Base-by-base conservation (phyloP, 805 yeast genomes). In the Kodamaea sagamina region DNA sequence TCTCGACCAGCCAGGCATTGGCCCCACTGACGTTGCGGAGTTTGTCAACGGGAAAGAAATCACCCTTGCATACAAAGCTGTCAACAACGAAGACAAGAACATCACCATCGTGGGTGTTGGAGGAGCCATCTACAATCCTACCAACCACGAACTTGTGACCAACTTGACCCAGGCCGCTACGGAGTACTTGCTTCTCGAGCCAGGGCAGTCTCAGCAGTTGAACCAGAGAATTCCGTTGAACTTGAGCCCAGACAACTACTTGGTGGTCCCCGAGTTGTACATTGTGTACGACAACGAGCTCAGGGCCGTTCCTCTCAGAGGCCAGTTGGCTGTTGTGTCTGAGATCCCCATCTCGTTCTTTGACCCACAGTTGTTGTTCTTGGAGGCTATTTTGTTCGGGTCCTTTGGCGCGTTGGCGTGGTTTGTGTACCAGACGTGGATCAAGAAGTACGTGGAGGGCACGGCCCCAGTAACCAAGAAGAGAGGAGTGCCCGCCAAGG, bases 301-400 rank as follows among this genome's bases (percentile, higher is more conserved):
- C 52, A 74, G 78, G 64, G 67, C 71, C 49, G 68, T 85, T 31
- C 79, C 80, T 40, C 74, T 84, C 19, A 71, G 77, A 55, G 76
- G 80, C 39, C 82, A 79, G 55, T 64, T 82, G 46, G 67, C 86
- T 35, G 61, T 69, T 16, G 77, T 89, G 44, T 63, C 63, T 8
- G 96, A 89, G 54, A 77, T 75, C 27, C 75, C 82, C 44, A 68
- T 89, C 53, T 83, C 95, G 0, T 50, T 82, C 42, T 81, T 84
- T 65, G 79, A 86, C 59, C 93, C 90, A 10, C 81, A 82, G 63
- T 76, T 89, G 56, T 58, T 88, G 46, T 61, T 85, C 26, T 75
- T 85, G 50, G 84, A 81, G 58, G 40, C 79, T 11, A 5, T 41
- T 21, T 61, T 82, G 13, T 41, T 82, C 21, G 81, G 68, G 40